Evolutionary conservation across 768 basidiomycete species (phyloP).

Genomic region (Agaricus blazei): DNA sequence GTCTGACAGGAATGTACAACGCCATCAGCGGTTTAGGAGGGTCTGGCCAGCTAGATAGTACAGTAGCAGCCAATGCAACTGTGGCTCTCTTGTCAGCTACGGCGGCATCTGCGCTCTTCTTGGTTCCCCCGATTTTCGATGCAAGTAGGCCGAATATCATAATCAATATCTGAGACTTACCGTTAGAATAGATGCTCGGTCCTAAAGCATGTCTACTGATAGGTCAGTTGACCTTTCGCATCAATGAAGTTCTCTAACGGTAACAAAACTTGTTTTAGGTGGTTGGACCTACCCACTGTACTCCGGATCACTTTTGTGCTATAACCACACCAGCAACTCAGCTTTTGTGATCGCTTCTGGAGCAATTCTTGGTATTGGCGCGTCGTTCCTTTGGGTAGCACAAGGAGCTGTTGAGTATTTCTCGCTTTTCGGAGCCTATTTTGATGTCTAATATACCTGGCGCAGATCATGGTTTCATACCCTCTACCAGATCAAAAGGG

Average conservation of each 20-base stretch:
- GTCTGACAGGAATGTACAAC: conserved; percentile 22
- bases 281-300: conserved; percentile 24
- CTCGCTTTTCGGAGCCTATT: not conserved
- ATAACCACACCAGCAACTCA: conserved; percentile 22
- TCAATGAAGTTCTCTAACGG: not conserved
- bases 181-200: conserved; percentile 18
- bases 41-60: conserved; percentile 24
- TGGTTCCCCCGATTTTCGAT: conserved; percentile 24
- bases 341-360: conserved; percentile 24
- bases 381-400: conserved; percentile 24
- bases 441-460: not conserved
- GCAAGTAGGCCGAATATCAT: conserved; percentile 10
- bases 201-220: conserved; percentile 21
- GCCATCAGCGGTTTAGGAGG: conserved; percentile 24
- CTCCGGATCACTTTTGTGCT: conserved; percentile 22
- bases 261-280: conserved; percentile 10
- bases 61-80: conserved; percentile 24
- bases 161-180: not conserved
- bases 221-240: conserved; percentile 11
- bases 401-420: conserved; percentile 21
- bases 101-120: conserved; percentile 22
- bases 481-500: conserved; percentile 24
- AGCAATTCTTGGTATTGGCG: conserved; percentile 22
- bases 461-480: conserved; percentile 26
- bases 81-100: conserved; percentile 23